These are phyloP conservation scores for Botrytis pseudocinerea DNA, from an alignment of 2,329 filamentous ascomycete genomes.

Conservation along the genomic window DNA sequence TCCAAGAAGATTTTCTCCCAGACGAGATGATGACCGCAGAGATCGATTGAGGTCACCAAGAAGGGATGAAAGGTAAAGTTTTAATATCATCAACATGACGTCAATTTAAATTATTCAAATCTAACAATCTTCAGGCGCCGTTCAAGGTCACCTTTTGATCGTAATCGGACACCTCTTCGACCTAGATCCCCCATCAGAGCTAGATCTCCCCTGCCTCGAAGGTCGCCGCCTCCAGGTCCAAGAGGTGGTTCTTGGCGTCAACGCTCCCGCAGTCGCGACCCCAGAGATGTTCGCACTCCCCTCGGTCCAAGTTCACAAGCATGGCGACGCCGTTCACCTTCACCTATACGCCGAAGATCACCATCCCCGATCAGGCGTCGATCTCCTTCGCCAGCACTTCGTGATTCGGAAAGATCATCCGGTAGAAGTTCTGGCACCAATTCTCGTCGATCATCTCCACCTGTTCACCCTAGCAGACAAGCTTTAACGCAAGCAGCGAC, in stretches of 20 bases:
- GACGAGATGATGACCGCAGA: constrained; percentile 42
- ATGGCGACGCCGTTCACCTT: constrained; percentile 55
- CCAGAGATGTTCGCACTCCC: constrained; percentile 48
- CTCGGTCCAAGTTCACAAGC: constrained; percentile 48
- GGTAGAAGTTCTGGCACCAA: constrained; percentile 57
- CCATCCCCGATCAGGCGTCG: constrained; percentile 31
- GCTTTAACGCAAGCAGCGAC: constrained; percentile 44
- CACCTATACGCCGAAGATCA: constrained; percentile 46
- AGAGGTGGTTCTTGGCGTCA: constrained; percentile 37
- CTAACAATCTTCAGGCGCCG: constrained; percentile 35
- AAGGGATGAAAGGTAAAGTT: constrained; percentile 37
- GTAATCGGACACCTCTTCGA: constrained; percentile 36
- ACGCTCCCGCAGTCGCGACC: constrained; percentile 55
- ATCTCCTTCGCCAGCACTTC: constrained; percentile 54
- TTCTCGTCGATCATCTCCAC: constrained; percentile 63
- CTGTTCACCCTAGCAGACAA: constrained; percentile 54
- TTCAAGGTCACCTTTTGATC: constrained; percentile 42
- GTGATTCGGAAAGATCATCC: constrained; percentile 50
- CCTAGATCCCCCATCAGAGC: constrained; percentile 31
- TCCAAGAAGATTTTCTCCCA: constrained; percentile 41
- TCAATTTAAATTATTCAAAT: constrained; percentile 11
- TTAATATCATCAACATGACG: neutral
- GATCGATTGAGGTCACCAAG: constrained; percentile 43
- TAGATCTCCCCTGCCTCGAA: constrained; percentile 39
- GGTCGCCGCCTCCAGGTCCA: constrained; percentile 43